These are phyloP conservation scores for Sarocladium strictum DNA, from an alignment of 2,329 filamentous ascomycete genomes.

Conservation along the genomic window DNA sequence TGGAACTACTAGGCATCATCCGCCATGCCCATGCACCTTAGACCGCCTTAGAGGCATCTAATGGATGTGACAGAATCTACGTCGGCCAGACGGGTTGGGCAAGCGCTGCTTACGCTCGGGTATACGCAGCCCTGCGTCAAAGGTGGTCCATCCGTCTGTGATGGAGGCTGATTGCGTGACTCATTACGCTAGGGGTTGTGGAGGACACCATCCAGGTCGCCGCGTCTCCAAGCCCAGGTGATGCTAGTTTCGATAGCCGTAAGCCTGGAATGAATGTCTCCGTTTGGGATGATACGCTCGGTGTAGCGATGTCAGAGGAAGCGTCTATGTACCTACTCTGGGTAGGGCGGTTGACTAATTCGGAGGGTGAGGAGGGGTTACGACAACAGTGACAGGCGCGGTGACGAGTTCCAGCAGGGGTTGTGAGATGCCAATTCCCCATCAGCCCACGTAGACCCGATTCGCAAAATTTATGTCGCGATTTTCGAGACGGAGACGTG, in stretches of 20 bases:
- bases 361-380: neutral
- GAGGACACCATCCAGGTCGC: neutral
- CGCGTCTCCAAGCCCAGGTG: too few relatives aligned
- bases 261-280: neutral
- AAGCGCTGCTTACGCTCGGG: neutral
- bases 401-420: constrained; percentile 1
- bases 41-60: neutral
- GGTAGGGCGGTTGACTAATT: neutral
- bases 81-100: neutral
- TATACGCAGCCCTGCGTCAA: neutral
- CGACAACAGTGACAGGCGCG: neutral
- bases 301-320: too few relatives aligned
- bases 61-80: neutral
- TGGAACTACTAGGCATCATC: neutral
- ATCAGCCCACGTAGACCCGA: neutral
- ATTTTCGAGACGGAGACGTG: neutral
- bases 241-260: too few relatives aligned
- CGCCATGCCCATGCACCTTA: neutral
- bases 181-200: constrained; percentile 3
- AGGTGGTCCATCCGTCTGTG: neutral
- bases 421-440: neutral
- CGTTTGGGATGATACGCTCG: too few relatives aligned
- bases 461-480: too few relatives aligned
- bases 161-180: constrained; percentile 2
- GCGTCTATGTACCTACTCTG: neutral